These are phyloP conservation scores for Penicillium freii DNA, from an alignment of 2,329 filamentous ascomycete species.

Conservation along the genomic window DNA sequence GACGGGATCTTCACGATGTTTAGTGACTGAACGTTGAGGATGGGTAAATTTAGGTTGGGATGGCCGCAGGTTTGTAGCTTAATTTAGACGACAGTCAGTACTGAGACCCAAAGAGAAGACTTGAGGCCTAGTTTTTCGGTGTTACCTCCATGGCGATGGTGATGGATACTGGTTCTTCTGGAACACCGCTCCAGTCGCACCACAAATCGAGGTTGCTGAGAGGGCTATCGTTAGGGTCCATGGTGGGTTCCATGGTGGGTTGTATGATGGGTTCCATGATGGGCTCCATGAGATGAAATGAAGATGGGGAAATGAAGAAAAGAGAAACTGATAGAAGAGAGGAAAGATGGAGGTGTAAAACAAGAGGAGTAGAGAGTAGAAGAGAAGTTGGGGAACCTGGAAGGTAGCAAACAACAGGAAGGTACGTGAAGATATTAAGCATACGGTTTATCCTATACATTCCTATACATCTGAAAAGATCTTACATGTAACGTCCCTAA, in stretches of 20 bases:
- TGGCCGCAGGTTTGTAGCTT: slow-evolving; percentile 24
- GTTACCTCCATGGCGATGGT: slow-evolving; percentile 33
- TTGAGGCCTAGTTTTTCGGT: background rate
- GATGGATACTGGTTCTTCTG: slow-evolving; percentile 24
- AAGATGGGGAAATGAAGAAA: background rate
- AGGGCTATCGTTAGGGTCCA: slow-evolving; percentile 14
- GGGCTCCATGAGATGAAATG: background rate
- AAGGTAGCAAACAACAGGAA: slow-evolving; percentile 5
- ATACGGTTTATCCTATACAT: background rate
- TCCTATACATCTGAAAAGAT: too few relatives aligned
- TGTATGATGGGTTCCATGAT: background rate
- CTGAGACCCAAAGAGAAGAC: background rate
- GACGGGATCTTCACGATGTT: background rate
- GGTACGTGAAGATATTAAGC: slow-evolving; percentile 2
- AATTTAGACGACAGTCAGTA: background rate
- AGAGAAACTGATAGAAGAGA: background rate
- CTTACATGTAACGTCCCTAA: too few relatives aligned
- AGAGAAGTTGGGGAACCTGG: background rate
- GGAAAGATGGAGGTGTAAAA: slow-evolving; percentile 1
- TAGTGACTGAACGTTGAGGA: slow-evolving; percentile 20
- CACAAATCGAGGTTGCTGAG: slow-evolving; percentile 32
- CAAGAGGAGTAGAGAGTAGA: slow-evolving; percentile 14
- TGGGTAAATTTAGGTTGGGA: slow-evolving; percentile 22
- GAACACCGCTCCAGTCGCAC: slow-evolving; percentile 33
- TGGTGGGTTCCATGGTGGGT: background rate